Percentiles rank a stretch among this genome's conserved stretches.
phyloP scores from a whole-genome alignment of 345 rosid species.

The Eucalyptus decipiens region DNA sequence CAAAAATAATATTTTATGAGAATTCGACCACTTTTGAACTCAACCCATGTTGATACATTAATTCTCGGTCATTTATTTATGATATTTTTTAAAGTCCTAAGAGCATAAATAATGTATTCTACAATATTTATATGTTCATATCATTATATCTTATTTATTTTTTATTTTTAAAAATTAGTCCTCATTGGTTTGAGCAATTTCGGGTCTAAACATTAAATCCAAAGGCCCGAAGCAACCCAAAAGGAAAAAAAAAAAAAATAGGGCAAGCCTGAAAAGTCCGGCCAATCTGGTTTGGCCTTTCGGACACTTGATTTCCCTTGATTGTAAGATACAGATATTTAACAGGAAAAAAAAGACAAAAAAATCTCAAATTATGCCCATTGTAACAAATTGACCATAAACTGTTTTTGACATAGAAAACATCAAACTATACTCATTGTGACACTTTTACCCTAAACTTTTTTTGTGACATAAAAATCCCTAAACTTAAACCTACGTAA shows the following conservation, averaged over 20 bases:
- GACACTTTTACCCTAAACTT: too few relatives aligned
- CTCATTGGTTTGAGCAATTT: background rate
- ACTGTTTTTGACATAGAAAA: background rate
- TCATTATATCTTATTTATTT: background rate
- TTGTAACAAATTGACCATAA: background rate
- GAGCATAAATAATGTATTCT: background rate
- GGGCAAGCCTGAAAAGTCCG: background rate
- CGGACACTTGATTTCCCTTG: background rate
- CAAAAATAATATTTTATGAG: too few relatives aligned
- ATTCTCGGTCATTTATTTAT: background rate
- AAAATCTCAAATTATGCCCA: background rate
- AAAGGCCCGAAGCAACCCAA: background rate
- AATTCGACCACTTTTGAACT: background rate
- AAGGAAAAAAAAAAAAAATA: rapidly evolving
- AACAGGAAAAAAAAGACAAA: background rate
- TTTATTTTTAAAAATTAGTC: background rate
- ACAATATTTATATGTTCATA: background rate
- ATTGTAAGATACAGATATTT: background rate
- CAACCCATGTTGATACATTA: background rate
- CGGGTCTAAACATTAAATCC: background rate
- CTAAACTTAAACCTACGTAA: too few relatives aligned
- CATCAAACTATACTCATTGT: background rate
- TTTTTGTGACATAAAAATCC: background rate
- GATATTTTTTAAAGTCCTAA: background rate
- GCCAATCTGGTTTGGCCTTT: background rate